Base-by-base conservation (phyloP, 2,329 filamentous ascomycete genomes). In the Colletotrichum sp. region DNA sequence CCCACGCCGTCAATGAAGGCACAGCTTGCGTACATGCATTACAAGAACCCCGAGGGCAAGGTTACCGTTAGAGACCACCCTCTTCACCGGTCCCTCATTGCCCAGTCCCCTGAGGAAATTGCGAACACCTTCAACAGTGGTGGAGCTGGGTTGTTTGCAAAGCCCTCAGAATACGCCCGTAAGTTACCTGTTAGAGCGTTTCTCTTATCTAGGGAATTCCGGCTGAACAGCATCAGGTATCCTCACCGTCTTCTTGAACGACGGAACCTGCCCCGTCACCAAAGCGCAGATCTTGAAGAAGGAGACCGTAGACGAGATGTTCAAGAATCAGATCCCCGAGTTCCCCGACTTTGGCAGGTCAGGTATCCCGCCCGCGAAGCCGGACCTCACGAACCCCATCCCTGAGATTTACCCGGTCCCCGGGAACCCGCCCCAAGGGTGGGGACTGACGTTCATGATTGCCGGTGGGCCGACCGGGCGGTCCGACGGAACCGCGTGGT, bases 281-380 rank as follows among this genome's bases (percentile, higher is more conserved):
- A 88, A 89, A 2, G 81, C 82, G 0, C 85, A 86, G 68, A 88
- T 95, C 36, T 85, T 95, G 8, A 84, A 86, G 24, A 85, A 87
- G 18, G 84, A 87, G 34, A 93, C 92, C 0, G 89, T 95, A 0
- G 87, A 92, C 14, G 83, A 89, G 36, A 93, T 95, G 90, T 94
- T 92, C 81, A 85, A 85, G 72, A 94, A 95, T 80, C 92, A 92
- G 77, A 89, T 93, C 67, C 86, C 89, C 0, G 75, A 88, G 2
- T 87, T 89, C 64, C 90, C 91, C 1, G 80, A 92, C 76, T 91
- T 90, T 72, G 86, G 86, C 2, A 85, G 89, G 1, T 83, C 86
- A 74, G 79, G 79, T 4, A 84, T 90, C 3, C 81, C 87, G 0
- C 85, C 86, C 2, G 83, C 88, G 1, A 91, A 90, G 76, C 87